Conservation (phyloP, 2,329 filamentous ascomycete genomes). For the Sphaceloma murrayae region DNA sequence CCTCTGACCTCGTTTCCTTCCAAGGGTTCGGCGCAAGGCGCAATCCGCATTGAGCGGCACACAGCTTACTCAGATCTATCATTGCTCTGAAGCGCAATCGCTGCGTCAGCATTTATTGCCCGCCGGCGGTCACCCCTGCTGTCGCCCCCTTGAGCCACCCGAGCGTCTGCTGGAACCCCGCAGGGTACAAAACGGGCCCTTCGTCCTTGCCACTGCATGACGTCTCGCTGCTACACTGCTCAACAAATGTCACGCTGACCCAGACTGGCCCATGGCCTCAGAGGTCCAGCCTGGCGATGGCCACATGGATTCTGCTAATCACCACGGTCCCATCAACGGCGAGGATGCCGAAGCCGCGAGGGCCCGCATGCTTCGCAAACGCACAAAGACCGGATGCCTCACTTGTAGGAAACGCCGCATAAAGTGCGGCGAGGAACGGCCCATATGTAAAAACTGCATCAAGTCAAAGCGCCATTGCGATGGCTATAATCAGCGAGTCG, state of each 20-base stretch:
- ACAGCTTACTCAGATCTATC: no score
- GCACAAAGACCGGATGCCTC: slow-evolving; percentile 87
- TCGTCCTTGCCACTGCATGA: no score
- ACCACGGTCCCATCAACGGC: background rate
- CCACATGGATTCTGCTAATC: slow-evolving; percentile 4
- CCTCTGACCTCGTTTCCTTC: no score
- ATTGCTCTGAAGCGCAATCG: no score
- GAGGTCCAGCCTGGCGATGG: slow-evolving; percentile 5
- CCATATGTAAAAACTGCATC: slow-evolving; percentile 73
- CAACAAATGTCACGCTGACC: background rate
- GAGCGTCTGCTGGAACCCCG: no score
- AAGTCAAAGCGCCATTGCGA: slow-evolving; percentile 79
- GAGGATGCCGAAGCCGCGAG: slow-evolving; percentile 7
- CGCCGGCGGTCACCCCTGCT: no score
- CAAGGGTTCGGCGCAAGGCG: no score
- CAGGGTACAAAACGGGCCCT: background rate
- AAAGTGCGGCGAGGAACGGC: slow-evolving; percentile 88
- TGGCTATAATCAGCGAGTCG: slow-evolving; percentile 70
- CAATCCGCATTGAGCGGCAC: no score
- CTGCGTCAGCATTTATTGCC: no score
- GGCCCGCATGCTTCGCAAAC: slow-evolving; percentile 36
- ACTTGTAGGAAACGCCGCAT: slow-evolving; percentile 92
- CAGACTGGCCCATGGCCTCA: background rate
- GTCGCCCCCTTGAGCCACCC: no score
- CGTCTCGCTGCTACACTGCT: background rate